Base-by-base conservation (phyloP, 805 yeast genomes). In the Vanderwaltozyma yarrowii region DNA sequence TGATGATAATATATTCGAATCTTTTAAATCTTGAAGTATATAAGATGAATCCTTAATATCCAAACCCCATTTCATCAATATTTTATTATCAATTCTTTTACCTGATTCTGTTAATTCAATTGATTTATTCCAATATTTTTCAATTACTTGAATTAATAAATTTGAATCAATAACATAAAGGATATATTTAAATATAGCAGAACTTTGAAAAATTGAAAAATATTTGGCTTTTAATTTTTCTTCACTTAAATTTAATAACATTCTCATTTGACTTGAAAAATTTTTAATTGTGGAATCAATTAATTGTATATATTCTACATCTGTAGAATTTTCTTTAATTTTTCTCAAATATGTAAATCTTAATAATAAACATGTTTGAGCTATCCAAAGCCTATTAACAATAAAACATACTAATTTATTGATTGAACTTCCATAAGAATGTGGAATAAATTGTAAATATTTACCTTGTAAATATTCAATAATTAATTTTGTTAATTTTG, bases 1-100 rank as follows among this genome's bases (percentile, higher is more conserved):
- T 20, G 38, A 39, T 14, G 29, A 26, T 14, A 48, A 27, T 0
- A 37, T 21, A 16, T 37, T 34, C 5, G 49, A 41, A 38, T 43
- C 43, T 32, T 27, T 43, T 30, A 49, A 32, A 15, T 45, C 35
- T 9, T 42, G 29, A 14, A 35, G 14, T 4, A 50, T 24, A n/a
- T 36, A 37, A 23, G 40, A 30, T 5, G 44, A 36, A 17, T 39
- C 34, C 23, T 39, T 39, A 3, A 43, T 37, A 14, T 45, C 38
- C 11, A 49, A 17, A 9, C 54, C 55, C 55, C 55, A 51, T 38
- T 51, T 51, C 38, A 46, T 35, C 19, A 37, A 33, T 4, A 51
- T 19, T 26, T 43, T 44, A 13, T 39, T 38, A 3, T 40, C 24
- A 3, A 49, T 42, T 13, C 37, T 39, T 19, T 39, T 43, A 26